Evolutionary conservation across 352 stramenopile species (phyloP).

Genomic region (Paralagenidium karlingii): DNA sequence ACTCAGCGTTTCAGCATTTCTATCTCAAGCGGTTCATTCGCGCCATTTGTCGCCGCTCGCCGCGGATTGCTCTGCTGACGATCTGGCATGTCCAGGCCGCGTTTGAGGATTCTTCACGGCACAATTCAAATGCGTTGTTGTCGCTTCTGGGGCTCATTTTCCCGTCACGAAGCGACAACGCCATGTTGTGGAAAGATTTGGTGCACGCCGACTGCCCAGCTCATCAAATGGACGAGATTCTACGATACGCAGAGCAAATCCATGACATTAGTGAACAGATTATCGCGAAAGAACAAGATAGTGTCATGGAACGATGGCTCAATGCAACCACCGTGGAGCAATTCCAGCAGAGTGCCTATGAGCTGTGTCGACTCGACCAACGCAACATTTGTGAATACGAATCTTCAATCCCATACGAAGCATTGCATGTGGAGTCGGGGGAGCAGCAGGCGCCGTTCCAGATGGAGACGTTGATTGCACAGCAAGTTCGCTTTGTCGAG

Average conservation of each 20-base stretch:
- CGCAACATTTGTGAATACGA: constrained; percentile 45
- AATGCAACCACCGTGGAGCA: constrained; percentile 28
- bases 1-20: constrained; percentile 34
- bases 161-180: constrained; percentile 10
- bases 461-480: constrained; percentile 47
- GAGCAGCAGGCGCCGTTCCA: constrained; percentile 8
- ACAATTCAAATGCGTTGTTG: constrained; percentile 49
- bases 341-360: constrained; percentile 32
- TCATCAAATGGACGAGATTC: constrained; percentile 33
- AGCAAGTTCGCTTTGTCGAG: constrained; percentile 68
- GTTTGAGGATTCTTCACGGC: constrained; percentile 29
- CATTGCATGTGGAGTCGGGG: constrained; percentile 12
- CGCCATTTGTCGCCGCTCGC: constrained; percentile 52
- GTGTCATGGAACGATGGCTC: constrained; percentile 44
- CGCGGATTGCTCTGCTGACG: constrained; percentile 59
- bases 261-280: constrained; percentile 22
- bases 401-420: constrained; percentile 59
- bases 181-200: constrained; percentile 41
- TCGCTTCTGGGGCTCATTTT: constrained; percentile 54
- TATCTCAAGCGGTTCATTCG: constrained; percentile 54
- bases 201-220: constrained; percentile 42
- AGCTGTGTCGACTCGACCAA: constrained; percentile 12
- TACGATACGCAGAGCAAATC: constrained; percentile 21
- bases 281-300: constrained; percentile 29
- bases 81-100: constrained; percentile 71